Percentiles rank a stretch among this genome's conserved stretches.
Conservation (phyloP, 345 rosid species). For the Cardamine occulta region DNA sequence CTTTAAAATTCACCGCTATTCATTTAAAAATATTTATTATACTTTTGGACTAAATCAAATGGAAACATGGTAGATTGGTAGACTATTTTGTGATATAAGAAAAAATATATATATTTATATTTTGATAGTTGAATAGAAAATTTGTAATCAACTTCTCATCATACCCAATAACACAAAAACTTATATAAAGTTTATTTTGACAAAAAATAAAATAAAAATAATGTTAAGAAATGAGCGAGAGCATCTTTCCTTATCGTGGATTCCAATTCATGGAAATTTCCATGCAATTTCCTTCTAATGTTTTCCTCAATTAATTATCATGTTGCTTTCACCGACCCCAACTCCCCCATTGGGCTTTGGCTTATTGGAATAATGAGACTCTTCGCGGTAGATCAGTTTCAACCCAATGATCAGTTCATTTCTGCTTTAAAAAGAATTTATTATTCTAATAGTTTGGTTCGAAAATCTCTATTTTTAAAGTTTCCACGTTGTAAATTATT, state of each 20-base stretch:
- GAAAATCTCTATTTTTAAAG: not conserved
- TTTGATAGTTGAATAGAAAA: not conserved
- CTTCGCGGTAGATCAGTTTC: conserved; percentile 8
- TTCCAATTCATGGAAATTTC: conserved; percentile 40
- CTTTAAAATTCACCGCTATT: conserved; percentile 16
- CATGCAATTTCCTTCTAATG: conserved; percentile 29
- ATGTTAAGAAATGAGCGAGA: conserved; percentile 25
- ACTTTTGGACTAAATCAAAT: not conserved
- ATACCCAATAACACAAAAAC: not conserved
- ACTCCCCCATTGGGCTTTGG: conserved; percentile 8
- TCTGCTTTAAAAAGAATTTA: not conserved
- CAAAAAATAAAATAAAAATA: not conserved
- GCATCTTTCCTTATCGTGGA: conserved; percentile 26
- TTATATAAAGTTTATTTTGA: not conserved
- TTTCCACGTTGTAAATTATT: not conserved
- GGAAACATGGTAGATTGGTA: not conserved
- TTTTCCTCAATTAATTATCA: conserved; percentile 12
- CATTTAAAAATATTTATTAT: not conserved
- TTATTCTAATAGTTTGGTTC: not conserved
- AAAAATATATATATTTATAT: not conserved
- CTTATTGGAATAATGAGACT: not conserved
- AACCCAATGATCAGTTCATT: not conserved
- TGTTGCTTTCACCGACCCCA: conserved; percentile 37
- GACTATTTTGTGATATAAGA: not conserved
- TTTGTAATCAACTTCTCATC: conserved; percentile 12